Evolutionary conservation across 306 rosid species (phyloP).

Genomic region (Begonia fuchsioides): DNA sequence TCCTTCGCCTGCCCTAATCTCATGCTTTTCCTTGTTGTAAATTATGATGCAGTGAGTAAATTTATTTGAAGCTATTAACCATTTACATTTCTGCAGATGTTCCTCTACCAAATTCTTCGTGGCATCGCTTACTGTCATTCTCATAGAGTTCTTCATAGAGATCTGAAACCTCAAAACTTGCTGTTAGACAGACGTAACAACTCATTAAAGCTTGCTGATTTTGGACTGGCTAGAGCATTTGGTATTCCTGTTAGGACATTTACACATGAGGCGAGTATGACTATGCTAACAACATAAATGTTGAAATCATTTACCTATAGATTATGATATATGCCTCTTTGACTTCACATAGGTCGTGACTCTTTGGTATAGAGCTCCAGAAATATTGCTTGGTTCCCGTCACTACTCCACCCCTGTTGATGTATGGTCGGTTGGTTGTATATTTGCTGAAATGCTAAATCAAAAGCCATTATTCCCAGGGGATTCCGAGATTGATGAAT

Average conservation of each 20-base stretch:
- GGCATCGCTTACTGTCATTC: conserved; percentile 94
- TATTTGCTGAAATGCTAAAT: conserved; percentile 90
- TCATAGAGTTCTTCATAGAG: conserved; percentile 85
- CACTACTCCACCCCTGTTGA: conserved; percentile 89
- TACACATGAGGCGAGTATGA: conserved; percentile 67
- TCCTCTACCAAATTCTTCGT: conserved; percentile 80
- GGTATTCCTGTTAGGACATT: conserved; percentile 96
- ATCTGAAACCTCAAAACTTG: conserved; percentile 80
- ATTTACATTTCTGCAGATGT: conserved; percentile 48
- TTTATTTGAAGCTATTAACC: conserved; percentile 13
- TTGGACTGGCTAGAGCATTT: conserved; percentile 85
- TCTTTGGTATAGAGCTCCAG: conserved; percentile 87
- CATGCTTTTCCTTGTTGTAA: not conserved
- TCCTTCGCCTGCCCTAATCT: conserved; percentile 5
- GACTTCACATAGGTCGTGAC: conserved; percentile 53
- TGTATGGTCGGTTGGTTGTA: conserved; percentile 92
- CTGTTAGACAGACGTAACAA: conserved; percentile 67
- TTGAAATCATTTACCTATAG: conserved; percentile 3
- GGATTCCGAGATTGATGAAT: conserved; percentile 96
- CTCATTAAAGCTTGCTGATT: conserved; percentile 80
- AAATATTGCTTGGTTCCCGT: conserved; percentile 80
- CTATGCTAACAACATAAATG: conserved; percentile 2
- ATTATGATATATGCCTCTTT: not conserved
- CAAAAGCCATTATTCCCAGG: conserved; percentile 66
- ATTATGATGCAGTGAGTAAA: conserved; percentile 5